Evolutionary conservation across 2,329 filamentous ascomycete species (phyloP), one percentile per base, ranked within the genome.

Genomic region (Scortechinia acanthostroma): DNA sequence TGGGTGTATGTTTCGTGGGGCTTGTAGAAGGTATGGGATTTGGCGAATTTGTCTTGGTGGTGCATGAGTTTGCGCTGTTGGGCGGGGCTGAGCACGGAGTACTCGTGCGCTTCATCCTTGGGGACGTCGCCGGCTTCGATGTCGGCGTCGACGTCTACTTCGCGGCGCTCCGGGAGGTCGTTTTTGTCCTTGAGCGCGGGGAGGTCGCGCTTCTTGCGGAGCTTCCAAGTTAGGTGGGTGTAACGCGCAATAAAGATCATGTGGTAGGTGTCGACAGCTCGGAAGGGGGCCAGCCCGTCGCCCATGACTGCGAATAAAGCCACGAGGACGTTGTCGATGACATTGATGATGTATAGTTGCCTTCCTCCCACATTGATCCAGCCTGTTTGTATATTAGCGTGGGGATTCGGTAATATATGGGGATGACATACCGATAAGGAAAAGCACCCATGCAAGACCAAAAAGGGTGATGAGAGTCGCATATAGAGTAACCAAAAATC

Each of bases 11-110:
- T 94, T 62, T 94, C 88, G 60, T 94, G 85, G 0, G 88, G 88
- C 55, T 91, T 91, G 70, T 94, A 94, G 62, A 91, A 94, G 4
- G 86, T 90, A 59, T 94, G 88, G 0, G 84, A 89, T 53, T 85
- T 88, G 56, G 84, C 75, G 55, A 93, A 86, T 55, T 91, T 91
- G 52, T 71, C 74, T 56, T 91, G 85, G 55, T 94, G 88, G 57
- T 93, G 83, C 43, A 82, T 73, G 6, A 94, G 73, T 43, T 74
- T 77, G 48, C 73, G 72, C 55, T 90, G 84, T 58, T 93, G 85
- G 48, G 74, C 64, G 3, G 68, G 66, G 1, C 70, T 80, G 2
- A 93, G 69, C 3, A 88, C 83, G 0, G 78, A 78, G 20, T 73
- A 60, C 46, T 73, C 68, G 22, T 77, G 70, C n/a, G 62, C 58